Evolutionary conservation across 495 filamentous ascomycete genomes (phyloP).

Genomic region (Podospora pseudopauciseta): DNA sequence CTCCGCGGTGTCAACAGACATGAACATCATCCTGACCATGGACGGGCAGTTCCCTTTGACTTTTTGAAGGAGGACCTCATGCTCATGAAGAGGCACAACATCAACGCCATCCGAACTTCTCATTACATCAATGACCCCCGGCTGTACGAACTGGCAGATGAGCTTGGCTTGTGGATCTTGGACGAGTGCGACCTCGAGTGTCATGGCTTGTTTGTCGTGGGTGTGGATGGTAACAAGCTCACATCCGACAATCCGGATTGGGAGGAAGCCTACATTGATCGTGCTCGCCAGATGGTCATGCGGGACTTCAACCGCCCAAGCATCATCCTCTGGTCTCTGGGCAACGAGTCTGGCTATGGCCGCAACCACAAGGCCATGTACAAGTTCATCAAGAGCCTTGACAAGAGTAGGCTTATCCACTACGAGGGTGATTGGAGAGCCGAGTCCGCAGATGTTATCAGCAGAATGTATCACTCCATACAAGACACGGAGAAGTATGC

Average conservation of each 20-base stretch:
- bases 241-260: constrained; percentile 65
- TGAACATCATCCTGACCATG: constrained; percentile 59
- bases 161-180: constrained; percentile 67
- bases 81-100: constrained; percentile 64
- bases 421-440: constrained; percentile 64
- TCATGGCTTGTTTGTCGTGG: constrained; percentile 60
- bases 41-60: constrained; percentile 57
- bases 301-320: constrained; percentile 66
- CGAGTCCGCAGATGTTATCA: constrained; percentile 60
- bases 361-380: constrained; percentile 67
- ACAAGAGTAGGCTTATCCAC: constrained; percentile 59
- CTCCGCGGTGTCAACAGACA: constrained; percentile 66
- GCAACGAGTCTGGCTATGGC: constrained; percentile 70
- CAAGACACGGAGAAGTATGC: constrained; percentile 43
- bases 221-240: constrained; percentile 46
- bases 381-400: constrained; percentile 54
- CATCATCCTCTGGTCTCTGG: constrained; percentile 70
- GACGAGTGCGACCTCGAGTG: constrained; percentile 74
- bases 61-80: constrained; percentile 57
- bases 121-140: constrained; percentile 60
- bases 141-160: constrained; percentile 64
- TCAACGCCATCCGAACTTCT: constrained; percentile 64
- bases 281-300: constrained; percentile 60
- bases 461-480: constrained; percentile 62
- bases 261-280: constrained; percentile 68